phyloP scores from a whole-genome alignment of 148 eudicot genomes.

The Linanthus parryae region DNA sequence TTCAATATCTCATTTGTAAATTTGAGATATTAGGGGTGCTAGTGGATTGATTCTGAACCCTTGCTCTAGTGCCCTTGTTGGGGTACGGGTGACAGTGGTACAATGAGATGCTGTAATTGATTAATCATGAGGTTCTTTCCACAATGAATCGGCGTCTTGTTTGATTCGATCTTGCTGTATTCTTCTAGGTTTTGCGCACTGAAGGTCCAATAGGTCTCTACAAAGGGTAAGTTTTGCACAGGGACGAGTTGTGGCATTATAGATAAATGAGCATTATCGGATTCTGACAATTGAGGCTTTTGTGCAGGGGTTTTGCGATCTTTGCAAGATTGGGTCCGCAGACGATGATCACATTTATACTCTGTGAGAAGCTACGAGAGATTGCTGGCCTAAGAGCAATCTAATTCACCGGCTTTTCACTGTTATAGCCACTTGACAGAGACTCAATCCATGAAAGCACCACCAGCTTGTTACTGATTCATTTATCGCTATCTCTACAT shows the following conservation, averaged over 20 bases:
- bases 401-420: conserved; percentile 14
- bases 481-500: too few relatives aligned
- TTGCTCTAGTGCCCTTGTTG: conserved; percentile 1
- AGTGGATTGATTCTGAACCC: not conserved
- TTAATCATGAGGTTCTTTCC: too few relatives aligned
- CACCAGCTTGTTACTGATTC: too few relatives aligned
- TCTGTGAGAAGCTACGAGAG: conserved; percentile 85
- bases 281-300: not conserved
- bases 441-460: too few relatives aligned
- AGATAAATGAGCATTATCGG: not conserved
- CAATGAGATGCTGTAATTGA: too few relatives aligned
- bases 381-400: conserved; percentile 70
- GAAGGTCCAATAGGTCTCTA: conserved; percentile 88
- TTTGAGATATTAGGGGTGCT: too few relatives aligned
- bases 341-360: conserved; percentile 71
- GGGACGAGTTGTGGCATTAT: too few relatives aligned
- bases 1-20: not conserved
- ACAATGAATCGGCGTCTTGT: too few relatives aligned
- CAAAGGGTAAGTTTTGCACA: conserved; percentile 65
- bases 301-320: conserved; percentile 65
- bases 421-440: too few relatives aligned
- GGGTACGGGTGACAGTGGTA: too few relatives aligned
- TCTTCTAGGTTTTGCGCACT: conserved; percentile 57
- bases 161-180: conserved; percentile 12
- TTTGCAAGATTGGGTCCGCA: conserved; percentile 93